Evolutionary conservation across 2,329 filamentous ascomycete species (phyloP), one percentile per base, ranked within the genome.

Genomic region (Cercospora zeina): DNA sequence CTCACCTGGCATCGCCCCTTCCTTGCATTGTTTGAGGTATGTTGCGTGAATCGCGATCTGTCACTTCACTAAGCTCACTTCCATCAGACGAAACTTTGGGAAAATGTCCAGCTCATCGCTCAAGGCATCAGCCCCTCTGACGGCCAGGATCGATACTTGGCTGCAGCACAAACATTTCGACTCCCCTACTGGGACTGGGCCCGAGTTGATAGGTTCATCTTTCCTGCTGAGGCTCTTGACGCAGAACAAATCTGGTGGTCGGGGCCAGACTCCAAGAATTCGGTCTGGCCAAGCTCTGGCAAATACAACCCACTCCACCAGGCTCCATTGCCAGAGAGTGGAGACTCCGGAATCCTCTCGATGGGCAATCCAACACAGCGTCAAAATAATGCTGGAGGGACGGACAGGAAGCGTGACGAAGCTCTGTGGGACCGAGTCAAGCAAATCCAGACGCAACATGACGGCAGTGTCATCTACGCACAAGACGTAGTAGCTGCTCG

Each of bases 241-340:
- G 5, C 13, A 14, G n/a, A 27, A 5, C 42, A 49, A 14, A 49
- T 49, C 8, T 49, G 42, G 42, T 49, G 42, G 42, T 49, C 42
- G 13, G 42, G 42, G 4, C 42, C 42, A 27, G 14, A 49, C 42
- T 49, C 42, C 21, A 49, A 49, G 13, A 49, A 49, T 2, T 49
- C 42, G 2, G 13, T 49, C 8, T 49, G 42, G 42, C 42, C 42
- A 49, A 27, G 42, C 42, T 49, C 42, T 11, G 42, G 42, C 13
- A 49, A 54, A 16, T 55, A 55, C 53, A 55, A 55, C 4, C 53
- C 53, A 14, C 24, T 55, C 11, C 53, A 55, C 9, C 53, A 55
- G 5, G 53, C 53, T 14, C 53, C 53, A 11, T 10, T 55, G 5
- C 53, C 53, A 27, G 21, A 36, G 3, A 55, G 8, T 39, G 53